These are phyloP conservation scores for Dissophora globulifera DNA, from an alignment of 192 early-diverging fungal species.

Conservation along the genomic window DNA sequence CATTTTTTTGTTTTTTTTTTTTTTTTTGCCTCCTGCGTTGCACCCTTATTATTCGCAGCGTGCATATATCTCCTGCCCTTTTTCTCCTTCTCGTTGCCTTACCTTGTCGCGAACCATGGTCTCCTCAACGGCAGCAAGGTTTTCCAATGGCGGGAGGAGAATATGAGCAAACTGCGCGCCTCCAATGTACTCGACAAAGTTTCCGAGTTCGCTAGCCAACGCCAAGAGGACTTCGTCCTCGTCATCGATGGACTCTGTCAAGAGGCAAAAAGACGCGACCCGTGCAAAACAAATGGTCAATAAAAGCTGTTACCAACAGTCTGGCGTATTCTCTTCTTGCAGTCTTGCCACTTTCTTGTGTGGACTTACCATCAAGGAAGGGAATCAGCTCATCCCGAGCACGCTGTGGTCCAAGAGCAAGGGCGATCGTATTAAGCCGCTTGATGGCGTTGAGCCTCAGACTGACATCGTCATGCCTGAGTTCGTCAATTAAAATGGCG, in stretches of 20 bases:
- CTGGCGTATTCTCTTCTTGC: too few species aligned
- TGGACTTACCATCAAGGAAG: slow-evolving; percentile 88
- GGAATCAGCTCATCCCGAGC: slow-evolving; percentile 96
- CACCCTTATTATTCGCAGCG: neutral
- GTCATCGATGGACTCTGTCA: slow-evolving; percentile 97
- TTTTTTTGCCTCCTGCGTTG: neutral
- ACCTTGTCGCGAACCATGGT: slow-evolving; percentile 97
- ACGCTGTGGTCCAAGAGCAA: slow-evolving; percentile 94
- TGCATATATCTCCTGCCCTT: too few species aligned
- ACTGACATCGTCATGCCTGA: slow-evolving; percentile 91
- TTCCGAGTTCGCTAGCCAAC: slow-evolving; percentile 93
- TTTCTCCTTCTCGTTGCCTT: slow-evolving; percentile 12
- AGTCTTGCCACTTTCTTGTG: too few species aligned
- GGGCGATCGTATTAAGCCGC: slow-evolving; percentile 84
- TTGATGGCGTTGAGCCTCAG: slow-evolving; percentile 85
- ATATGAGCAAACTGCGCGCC: slow-evolving; percentile 87
- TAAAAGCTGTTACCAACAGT: too few species aligned
- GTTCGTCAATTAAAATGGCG: slow-evolving; percentile 90
- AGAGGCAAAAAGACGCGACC: too few species aligned
- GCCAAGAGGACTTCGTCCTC: slow-evolving; percentile 97
- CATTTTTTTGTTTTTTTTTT: neutral
- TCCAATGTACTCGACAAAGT: slow-evolving; percentile 93
- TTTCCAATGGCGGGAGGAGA: slow-evolving; percentile 91
- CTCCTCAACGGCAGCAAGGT: slow-evolving; percentile 98
- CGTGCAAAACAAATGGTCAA: too few species aligned